These are phyloP conservation scores for Lecanicillium sp. DNA, from an alignment of 2,329 filamentous ascomycete genomes.

Conservation along the genomic window DNA sequence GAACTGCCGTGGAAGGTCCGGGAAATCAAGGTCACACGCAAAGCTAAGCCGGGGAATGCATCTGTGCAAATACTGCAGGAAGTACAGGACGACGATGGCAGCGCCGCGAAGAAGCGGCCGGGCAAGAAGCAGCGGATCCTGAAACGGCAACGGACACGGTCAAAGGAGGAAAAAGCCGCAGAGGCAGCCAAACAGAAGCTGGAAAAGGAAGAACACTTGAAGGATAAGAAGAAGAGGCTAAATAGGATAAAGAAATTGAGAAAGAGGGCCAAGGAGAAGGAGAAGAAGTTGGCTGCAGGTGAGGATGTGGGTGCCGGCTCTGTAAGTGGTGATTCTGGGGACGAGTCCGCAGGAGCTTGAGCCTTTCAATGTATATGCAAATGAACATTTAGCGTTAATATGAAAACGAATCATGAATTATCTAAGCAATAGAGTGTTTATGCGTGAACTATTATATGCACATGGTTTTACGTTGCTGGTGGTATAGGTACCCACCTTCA, in stretches of 20 bases:
- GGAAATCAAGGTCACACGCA: constrained; percentile 29
- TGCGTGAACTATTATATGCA: too few relatives aligned
- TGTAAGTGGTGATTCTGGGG: constrained; percentile 15
- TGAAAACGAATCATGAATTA: too few relatives aligned
- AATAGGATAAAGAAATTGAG: constrained; percentile 34
- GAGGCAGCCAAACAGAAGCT: constrained; percentile 28
- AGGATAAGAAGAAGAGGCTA: constrained; percentile 49
- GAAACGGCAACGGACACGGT: constrained; percentile 36
- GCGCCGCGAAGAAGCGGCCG: constrained; percentile 30
- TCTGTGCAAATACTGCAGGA: constrained; percentile 9
- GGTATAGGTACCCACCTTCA: too few relatives aligned
- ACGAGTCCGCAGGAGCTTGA: constrained; percentile 10
- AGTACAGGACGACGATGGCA: constrained; percentile 11
- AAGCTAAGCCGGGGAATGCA: constrained; percentile 12
- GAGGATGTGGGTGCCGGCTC: constrained; percentile 11
- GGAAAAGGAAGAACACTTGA: constrained; percentile 48
- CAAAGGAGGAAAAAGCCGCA: constrained; percentile 31
- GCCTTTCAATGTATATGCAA: too few relatives aligned
- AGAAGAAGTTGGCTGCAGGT: constrained; percentile 39
- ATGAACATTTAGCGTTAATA: too few relatives aligned
- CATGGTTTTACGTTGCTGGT: too few relatives aligned
- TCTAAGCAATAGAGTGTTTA: too few relatives aligned
- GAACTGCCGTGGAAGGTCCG: constrained; percentile 55
- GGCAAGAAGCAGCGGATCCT: constrained; percentile 54
- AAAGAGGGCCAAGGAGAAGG: constrained; percentile 49